A percentile compares a stretch with the other conserved stretches of the same genome.
Conservation (phyloP, 139 green algal species). For the Diplosphaera chodatii region DNA sequence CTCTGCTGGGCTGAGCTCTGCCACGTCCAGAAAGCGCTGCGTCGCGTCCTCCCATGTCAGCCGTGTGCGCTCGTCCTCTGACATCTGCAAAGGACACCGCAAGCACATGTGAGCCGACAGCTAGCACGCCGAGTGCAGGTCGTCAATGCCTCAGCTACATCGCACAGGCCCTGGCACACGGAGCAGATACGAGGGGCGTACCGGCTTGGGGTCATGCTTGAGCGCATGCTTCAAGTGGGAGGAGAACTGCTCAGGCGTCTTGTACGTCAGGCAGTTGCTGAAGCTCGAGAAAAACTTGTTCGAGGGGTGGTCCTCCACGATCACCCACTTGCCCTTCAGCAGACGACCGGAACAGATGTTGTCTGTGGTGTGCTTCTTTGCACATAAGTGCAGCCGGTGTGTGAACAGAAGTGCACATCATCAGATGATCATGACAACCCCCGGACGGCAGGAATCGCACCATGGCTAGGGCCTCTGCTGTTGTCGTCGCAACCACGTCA, state of each 20-base stretch:
- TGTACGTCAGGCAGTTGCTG: slow-evolving; percentile 70
- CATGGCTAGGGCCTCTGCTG: slow-evolving; percentile 96
- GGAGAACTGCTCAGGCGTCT: slow-evolving; percentile 84
- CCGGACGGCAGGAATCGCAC: too few species aligned
- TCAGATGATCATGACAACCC: too few species aligned
- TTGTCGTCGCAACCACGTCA: slow-evolving; percentile 97
- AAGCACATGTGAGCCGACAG: too few species aligned
- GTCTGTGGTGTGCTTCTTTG: too few species aligned
- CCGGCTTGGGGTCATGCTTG: slow-evolving; percentile 58
- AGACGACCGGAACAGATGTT: too few species aligned
- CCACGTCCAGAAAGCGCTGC: slow-evolving; percentile 84
- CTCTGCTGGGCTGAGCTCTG: slow-evolving; percentile 55
- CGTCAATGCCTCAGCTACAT: too few species aligned
- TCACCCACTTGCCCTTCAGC: slow-evolving; percentile 84
- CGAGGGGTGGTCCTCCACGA: slow-evolving; percentile 89
- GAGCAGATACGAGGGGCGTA: too few species aligned
- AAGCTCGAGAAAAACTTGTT: slow-evolving; percentile 96
- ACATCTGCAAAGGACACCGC: slow-evolving; percentile 49
- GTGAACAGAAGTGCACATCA: too few species aligned
- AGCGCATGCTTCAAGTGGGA: slow-evolving; percentile 65
- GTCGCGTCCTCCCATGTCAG: slow-evolving; percentile 96
- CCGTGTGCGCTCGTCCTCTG: slow-evolving; percentile 52
- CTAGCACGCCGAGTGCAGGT: too few species aligned
- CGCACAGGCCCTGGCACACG: too few species aligned
- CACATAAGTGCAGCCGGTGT: too few species aligned